Evolutionary conservation across 2,329 filamentous ascomycete species (phyloP).

Genomic region (Exophiala dermatitidis): DNA sequence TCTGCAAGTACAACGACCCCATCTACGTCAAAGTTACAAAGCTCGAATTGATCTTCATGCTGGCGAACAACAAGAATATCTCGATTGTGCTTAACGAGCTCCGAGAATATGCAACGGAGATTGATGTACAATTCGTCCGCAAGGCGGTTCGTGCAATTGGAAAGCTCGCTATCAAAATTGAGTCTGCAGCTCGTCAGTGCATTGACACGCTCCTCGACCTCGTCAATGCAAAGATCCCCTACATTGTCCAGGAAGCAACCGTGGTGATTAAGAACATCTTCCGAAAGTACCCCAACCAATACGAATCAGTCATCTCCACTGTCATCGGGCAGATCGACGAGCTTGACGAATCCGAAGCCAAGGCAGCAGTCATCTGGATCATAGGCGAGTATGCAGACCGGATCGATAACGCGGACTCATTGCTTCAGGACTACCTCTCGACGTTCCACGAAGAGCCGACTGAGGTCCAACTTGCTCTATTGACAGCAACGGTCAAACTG

Average conservation of each 20-base stretch:
- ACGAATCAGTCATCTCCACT: constrained; percentile 93
- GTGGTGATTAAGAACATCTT: constrained; percentile 99
- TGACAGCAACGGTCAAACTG: constrained; percentile 94
- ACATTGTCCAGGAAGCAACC: constrained; percentile 97
- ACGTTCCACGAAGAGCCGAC: constrained; percentile 90
- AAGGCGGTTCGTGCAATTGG: constrained; percentile 97
- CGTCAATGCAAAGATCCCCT: constrained; percentile 95
- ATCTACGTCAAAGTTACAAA: constrained; percentile 99
- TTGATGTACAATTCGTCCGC: constrained; percentile 96
- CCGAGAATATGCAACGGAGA: constrained; percentile 92
- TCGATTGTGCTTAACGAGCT: constrained; percentile 89
- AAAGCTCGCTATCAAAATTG: constrained; percentile 97
- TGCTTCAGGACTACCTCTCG: constrained; percentile 91
- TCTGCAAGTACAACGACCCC: constrained; percentile 99
- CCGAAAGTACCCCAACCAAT: constrained; percentile 97
- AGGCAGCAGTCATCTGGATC: constrained; percentile 98
- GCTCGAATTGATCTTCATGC: constrained; percentile 97
- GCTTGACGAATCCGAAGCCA: constrained; percentile 92
- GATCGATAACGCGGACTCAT: constrained; percentile 90
- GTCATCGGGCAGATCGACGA: constrained; percentile 95
- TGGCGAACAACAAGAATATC: constrained; percentile 92
- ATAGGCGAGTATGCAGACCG: constrained; percentile 96
- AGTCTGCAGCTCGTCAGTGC: constrained; percentile 81
- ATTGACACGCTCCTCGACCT: constrained; percentile 89
- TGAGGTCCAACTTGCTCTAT: constrained; percentile 86